A percentile compares a stretch with the other conserved stretches of the same genome.
Evolutionary conservation across 176 grass and related monocot species (phyloP).

Genomic region (Panicum miliaceum): DNA sequence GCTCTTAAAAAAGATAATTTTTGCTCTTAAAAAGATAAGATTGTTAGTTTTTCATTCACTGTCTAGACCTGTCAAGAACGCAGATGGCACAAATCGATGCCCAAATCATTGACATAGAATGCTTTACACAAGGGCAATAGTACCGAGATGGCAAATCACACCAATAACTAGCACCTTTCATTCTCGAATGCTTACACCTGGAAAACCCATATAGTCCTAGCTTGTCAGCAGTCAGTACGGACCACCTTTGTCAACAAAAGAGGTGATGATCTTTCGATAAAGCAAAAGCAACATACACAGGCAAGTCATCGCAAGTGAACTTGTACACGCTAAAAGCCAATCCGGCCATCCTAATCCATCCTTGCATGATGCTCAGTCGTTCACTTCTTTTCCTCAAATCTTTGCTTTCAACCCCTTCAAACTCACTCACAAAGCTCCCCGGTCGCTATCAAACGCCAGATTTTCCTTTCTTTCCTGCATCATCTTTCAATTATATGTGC

Average conservation of each 20-base stretch:
- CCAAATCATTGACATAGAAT: slow-evolving; percentile 27
- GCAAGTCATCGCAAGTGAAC: slow-evolving; percentile 56
- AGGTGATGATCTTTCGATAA: slow-evolving; percentile 46
- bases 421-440: slow-evolving; percentile 12
- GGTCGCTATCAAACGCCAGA: slow-evolving; percentile 18
- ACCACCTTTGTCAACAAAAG: slow-evolving; percentile 41
- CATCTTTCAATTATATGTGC: slow-evolving; percentile 32
- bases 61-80: not conserved
- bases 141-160: slow-evolving; percentile 41
- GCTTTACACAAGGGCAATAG: slow-evolving; percentile 46
- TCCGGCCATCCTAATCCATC: slow-evolving; percentile 38
- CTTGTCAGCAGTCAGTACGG: slow-evolving; percentile 42
- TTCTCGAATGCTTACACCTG: slow-evolving; percentile 44
- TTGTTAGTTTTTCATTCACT: not conserved
- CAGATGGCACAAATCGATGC: not conserved
- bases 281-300: slow-evolving; percentile 55
- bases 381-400: slow-evolving; percentile 31
- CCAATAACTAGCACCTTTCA: slow-evolving; percentile 46
- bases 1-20: too few relatives aligned
- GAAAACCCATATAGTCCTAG: slow-evolving; percentile 41
- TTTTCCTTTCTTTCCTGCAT: slow-evolving; percentile 34
- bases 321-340: slow-evolving; percentile 55
- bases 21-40: not conserved
- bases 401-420: slow-evolving; percentile 43
- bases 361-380: slow-evolving; percentile 31